Evolutionary conservation across 805 yeast genomes (phyloP).

Genomic region (Kodamaea fukazawae): DNA sequence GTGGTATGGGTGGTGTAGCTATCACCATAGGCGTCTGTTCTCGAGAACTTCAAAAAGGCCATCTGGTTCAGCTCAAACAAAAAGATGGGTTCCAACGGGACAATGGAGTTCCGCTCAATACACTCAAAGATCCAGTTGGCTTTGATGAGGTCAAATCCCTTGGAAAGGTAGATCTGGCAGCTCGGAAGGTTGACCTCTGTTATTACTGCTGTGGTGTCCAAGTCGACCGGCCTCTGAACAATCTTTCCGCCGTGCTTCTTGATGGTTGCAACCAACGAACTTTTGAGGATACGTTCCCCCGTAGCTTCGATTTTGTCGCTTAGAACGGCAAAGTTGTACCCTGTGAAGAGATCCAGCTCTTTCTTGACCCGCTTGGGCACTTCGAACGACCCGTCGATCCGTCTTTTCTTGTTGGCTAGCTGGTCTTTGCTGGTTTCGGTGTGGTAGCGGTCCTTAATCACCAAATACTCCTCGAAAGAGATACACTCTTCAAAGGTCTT

Average conservation of each 20-base stretch:
- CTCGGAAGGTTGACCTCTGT: slow-evolving; percentile 30
- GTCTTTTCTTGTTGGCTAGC: slow-evolving; percentile 25
- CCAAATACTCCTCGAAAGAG: slow-evolving; percentile 52
- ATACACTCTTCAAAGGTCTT: slow-evolving; percentile 57
- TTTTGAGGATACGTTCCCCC: slow-evolving; percentile 28
- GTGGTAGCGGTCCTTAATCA: slow-evolving; percentile 30
- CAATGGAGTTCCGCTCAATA: slow-evolving; percentile 35
- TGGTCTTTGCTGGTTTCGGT: slow-evolving; percentile 25
- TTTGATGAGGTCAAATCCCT: slow-evolving; percentile 58
- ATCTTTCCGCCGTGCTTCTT: slow-evolving; percentile 52
- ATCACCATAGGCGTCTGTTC: slow-evolving; percentile 63
- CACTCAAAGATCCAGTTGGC: slow-evolving; percentile 78
- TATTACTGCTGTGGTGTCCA: slow-evolving; percentile 17
- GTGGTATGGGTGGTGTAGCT: slow-evolving; percentile 44
- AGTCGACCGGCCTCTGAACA: slow-evolving; percentile 7
- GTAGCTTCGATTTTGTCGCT: slow-evolving; percentile 43
- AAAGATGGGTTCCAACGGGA: slow-evolving; percentile 62
- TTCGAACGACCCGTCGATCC: slow-evolving; percentile 15
- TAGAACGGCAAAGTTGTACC: slow-evolving; percentile 48
- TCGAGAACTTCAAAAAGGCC: slow-evolving; percentile 19
- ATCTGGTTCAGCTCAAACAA: slow-evolving; percentile 43
- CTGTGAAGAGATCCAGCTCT: slow-evolving; percentile 40
- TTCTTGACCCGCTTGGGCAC: slow-evolving; percentile 10
- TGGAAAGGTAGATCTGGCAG: slow-evolving; percentile 20
- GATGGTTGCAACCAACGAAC: slow-evolving; percentile 38